Evolutionary conservation across 176 grass and related monocot genomes (phyloP), one percentile per base, ranked within the genome.

Genomic region (Oryza coarctata): DNA sequence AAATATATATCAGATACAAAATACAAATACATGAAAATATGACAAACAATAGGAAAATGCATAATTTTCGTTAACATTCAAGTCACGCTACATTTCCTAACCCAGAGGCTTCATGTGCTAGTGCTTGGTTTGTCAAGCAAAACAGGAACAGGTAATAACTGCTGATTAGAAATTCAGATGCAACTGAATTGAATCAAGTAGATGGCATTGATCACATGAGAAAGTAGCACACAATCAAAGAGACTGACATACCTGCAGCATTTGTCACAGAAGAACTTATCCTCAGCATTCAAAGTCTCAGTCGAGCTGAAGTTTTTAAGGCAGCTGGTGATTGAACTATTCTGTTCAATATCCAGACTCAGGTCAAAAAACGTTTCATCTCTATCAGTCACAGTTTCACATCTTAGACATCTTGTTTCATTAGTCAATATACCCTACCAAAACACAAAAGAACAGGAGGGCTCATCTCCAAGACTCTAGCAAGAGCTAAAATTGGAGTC

Each of bases 201-300:
- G 49, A 55, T 22, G 49, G 8, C 18, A 55, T 55, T 22, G 49
- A 55, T 45, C 6, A 33, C 26, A 76, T 65, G 45, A 69, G 49
- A 22, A 81, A 86, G 34, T 9, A 71, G 71, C 13, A 45, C 0
- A 6, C 3, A 38, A 71, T 40, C 3, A 45, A 84, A 18, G 4
- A 18, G 34, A 78, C 36, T 45, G 45, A 74, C 18, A 3, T 74
- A 95, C 96, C 96, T 99, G 89, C 96, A 95, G 70, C 96, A 99
- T 89, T 99, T 99, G 83, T 99, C 96, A 75, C 96, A 99, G 80
- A 99, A 99, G 89, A 99, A 99, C 83, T 95, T 99, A 82, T 99
- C 96, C 73, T 99, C 93, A 1, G 93, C 96, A 80, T 95, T 95
- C 68, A 99, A 80, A 76, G 96, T 99, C 80, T 99, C 96, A 67